Conservation (phyloP, 257 asterid genomes). For the Henckelia pumila region DNA sequence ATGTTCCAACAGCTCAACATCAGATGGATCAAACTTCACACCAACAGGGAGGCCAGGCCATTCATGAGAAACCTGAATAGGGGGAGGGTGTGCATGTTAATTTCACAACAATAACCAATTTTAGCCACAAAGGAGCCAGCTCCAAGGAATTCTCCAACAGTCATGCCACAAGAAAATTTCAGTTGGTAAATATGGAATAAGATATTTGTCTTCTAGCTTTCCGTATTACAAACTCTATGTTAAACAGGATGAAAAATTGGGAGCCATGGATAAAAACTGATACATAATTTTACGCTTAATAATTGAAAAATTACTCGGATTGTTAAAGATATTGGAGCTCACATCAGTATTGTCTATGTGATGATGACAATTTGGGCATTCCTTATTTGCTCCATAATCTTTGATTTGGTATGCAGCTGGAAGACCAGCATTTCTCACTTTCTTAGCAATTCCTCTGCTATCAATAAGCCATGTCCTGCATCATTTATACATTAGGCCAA, state of each 20-base stretch:
- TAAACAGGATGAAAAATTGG: background rate
- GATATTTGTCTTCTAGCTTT: background rate
- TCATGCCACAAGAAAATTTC: background rate
- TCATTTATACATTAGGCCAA: conserved; percentile 4
- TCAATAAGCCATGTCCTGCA: conserved; percentile 79
- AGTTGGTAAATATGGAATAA: background rate
- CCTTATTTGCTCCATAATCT: conserved; percentile 64
- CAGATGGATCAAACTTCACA: conserved; percentile 89
- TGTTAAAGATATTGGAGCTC: conserved; percentile 31
- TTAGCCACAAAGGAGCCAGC: background rate
- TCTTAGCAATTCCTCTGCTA: conserved; percentile 64
- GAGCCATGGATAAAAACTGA: background rate
- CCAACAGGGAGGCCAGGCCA: conserved; percentile 93
- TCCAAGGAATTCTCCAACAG: background rate
- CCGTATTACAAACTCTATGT: background rate
- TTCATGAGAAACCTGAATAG: conserved; percentile 51
- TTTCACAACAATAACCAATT: conserved; percentile 2
- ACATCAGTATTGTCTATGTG: conserved; percentile 67
- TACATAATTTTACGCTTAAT: background rate
- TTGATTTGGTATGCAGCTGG: conserved; percentile 50
- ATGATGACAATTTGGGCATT: conserved; percentile 67
- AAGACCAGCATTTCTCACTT: conserved; percentile 64
- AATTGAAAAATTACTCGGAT: background rate
- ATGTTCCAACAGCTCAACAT: conserved; percentile 71
- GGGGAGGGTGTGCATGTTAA: background rate